Evolutionary conservation across 2,329 filamentous ascomycete genomes (phyloP).

Genomic region (Magnaporthales sp.): DNA sequence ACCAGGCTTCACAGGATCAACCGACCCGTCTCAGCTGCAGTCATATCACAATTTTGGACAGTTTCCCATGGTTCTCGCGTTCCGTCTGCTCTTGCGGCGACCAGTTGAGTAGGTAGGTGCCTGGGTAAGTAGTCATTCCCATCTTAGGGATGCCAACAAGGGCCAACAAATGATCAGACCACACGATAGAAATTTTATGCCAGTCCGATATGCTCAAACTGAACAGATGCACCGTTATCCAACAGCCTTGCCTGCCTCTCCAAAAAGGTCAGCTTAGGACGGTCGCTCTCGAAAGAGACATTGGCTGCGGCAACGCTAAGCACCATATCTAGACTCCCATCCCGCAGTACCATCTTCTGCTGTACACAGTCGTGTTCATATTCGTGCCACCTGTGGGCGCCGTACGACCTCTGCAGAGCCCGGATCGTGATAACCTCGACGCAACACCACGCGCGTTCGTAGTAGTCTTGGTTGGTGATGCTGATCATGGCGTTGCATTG

Average conservation of each 20-base stretch:
- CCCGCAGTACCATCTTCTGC: background rate
- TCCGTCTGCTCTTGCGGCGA: too few relatives aligned
- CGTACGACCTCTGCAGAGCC: conserved; percentile 21
- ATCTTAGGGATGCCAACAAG: too few relatives aligned
- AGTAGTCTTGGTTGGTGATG: conserved; percentile 24
- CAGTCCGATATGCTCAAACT: background rate
- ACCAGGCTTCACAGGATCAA: too few relatives aligned
- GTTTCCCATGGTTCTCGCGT: too few relatives aligned
- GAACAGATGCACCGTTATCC: background rate
- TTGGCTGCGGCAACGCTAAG: background rate
- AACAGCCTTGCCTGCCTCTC: conserved; percentile 2
- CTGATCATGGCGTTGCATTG: conserved; percentile 31
- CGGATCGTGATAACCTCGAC: conserved; percentile 25
- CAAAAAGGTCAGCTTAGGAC: conserved; percentile 9
- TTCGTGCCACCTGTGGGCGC: conserved; percentile 10
- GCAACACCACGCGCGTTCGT: conserved; percentile 27
- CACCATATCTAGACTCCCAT: background rate
- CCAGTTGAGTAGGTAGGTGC: too few relatives aligned
- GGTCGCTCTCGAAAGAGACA: conserved; percentile 10
- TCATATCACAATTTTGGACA: too few relatives aligned
- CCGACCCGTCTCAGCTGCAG: too few relatives aligned
- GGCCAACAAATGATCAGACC: too few relatives aligned
- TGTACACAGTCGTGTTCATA: background rate
- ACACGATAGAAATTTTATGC: too few relatives aligned
- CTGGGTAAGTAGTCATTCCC: too few relatives aligned